These are phyloP conservation scores for Mycena rosella DNA, from an alignment of 768 basidiomycete species.

Conservation along the genomic window DNA sequence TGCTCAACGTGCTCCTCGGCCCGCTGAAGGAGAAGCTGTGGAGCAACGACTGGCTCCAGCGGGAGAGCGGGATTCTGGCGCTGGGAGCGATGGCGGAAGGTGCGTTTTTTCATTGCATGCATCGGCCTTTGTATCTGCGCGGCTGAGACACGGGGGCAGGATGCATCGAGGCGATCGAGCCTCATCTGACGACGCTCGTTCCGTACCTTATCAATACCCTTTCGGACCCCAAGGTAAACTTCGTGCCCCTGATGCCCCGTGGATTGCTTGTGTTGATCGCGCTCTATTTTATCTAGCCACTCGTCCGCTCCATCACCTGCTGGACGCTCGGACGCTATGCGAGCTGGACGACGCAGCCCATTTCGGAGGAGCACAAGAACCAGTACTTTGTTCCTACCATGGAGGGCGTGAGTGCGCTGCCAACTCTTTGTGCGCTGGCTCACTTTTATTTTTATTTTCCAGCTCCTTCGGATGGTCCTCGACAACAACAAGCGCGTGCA, in stretches of 20 bases:
- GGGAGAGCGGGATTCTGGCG: constrained; percentile 96
- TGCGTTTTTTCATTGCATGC: constrained; percentile 47
- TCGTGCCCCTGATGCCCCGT: too few relatives aligned
- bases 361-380: constrained; percentile 89
- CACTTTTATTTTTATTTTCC: not conserved
- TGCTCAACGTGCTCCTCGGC: constrained; percentile 89
- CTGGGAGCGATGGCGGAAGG: constrained; percentile 99
- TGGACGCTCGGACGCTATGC: constrained; percentile 99
- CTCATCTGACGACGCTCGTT: constrained; percentile 92
- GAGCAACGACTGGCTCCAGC: constrained; percentile 92
- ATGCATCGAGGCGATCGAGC: constrained; percentile 95
- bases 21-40: constrained; percentile 95
- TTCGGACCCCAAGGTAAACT: constrained; percentile 87
- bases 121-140: constrained; percentile 14
- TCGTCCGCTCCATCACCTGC: constrained; percentile 97
- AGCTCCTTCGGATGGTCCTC: constrained; percentile 97
- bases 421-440: constrained; percentile 21
- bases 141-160: constrained; percentile 62
- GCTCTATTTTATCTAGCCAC: constrained; percentile 68
- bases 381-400: constrained; percentile 96
- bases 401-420: constrained; percentile 81
- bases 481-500: constrained; percentile 99
- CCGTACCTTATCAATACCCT: constrained; percentile 93
- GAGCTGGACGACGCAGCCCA: constrained; percentile 93
- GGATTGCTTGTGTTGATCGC: not conserved